Evolutionary conservation across 2,329 filamentous ascomycete species (phyloP).

Genomic region (Trichoderma sp.): DNA sequence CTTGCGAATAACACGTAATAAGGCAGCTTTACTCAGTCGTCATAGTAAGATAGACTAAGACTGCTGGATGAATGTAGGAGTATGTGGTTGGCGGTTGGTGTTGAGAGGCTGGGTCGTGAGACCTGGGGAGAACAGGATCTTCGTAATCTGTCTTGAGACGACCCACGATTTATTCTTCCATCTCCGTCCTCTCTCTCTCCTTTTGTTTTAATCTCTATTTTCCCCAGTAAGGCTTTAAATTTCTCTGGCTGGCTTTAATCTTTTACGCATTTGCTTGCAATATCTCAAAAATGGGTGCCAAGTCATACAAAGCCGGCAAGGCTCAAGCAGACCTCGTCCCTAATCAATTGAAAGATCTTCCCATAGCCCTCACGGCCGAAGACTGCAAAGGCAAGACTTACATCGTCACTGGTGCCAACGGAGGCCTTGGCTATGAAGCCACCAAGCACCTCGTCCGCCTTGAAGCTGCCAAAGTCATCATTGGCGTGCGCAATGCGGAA

Average conservation of each 20-base stretch:
- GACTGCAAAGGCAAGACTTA: slow-evolving; percentile 21
- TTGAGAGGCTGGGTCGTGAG: not conserved
- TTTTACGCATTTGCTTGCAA: not conserved
- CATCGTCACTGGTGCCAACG: slow-evolving; percentile 49
- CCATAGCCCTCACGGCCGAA: not conserved
- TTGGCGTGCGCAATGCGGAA: slow-evolving; percentile 43
- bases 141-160: not conserved
- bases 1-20: not conserved
- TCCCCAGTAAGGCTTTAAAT: not conserved
- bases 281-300: not conserved
- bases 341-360: slow-evolving; percentile 11
- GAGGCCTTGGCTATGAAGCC: slow-evolving; percentile 45
- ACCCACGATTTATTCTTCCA: not conserved
- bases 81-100: not conserved
- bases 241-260: not conserved
- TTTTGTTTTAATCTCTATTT: no score
- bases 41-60: slow-evolving; percentile 16
- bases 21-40: slow-evolving; percentile 22
- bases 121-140: not conserved
- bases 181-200: not conserved
- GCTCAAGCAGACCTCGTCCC: not conserved
- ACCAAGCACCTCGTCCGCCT: slow-evolving; percentile 45
- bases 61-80: not conserved
- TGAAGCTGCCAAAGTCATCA: slow-evolving; percentile 44
- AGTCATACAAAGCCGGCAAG: not conserved